Base-by-base conservation (phyloP, 2,329 filamentous ascomycete species). In the Xenosphaeropsis pyriputrescens region DNA sequence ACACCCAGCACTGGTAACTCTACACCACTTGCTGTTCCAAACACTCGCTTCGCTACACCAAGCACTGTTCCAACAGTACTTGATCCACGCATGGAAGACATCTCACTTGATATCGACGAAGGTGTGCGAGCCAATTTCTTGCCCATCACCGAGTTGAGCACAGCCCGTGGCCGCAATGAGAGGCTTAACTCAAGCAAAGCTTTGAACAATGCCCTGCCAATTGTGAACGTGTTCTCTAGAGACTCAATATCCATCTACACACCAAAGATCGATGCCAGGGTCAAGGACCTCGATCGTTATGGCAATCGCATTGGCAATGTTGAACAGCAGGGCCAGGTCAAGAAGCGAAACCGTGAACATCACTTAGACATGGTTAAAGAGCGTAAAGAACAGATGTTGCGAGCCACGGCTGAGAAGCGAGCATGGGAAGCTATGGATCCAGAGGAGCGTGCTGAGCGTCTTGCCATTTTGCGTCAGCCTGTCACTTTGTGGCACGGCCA, bases 341-440 rank as follows among this genome's bases (percentile, higher is more conserved):
- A 31, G 18, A 41, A 41, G 32, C 29, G 39, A 19, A 9, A 19
- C 12, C 9, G 3, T 11, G 29, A 29, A n/a, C 30, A 29, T 3
- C 32, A 34, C 17, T 29, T 13, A 19, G 39, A 41, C 12, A 19
- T 33, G 19, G 6, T 39, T 14, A 4, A 29, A 6, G 13, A 18
- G 15, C 36, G 31, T 33, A 19, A 41, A 3, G 18, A n/a, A 6
- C 35, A 41, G 35, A 35, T 39, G 36, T 4, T 39, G 15, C 39
- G 29, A 7, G 39, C 39, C 7, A 41, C 6, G 2, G 37, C 19
- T 17, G 36, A 35, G 18, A 39, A 39, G 15, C 19, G 16, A n/a
- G 31, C 19, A 6, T 41, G 36, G 36, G 6, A 31, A 11, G 19
- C 22, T 11, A 35, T 41, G 36, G 11, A 19, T 16, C 31, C 36